Conservation (phyloP, 129 eudicot species). For the Calendula officinalis region DNA sequence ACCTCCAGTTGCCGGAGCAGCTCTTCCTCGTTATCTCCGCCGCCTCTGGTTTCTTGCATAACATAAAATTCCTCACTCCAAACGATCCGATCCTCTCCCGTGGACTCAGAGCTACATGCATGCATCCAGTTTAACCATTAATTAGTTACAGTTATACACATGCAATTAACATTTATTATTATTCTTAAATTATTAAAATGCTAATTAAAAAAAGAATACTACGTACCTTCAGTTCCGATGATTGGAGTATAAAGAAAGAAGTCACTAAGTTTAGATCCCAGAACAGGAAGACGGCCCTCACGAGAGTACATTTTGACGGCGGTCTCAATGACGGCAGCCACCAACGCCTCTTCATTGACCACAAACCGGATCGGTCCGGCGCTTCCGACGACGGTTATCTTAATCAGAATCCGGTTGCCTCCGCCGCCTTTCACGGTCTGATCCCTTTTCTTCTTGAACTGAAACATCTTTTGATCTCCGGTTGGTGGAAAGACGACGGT, state of each 20-base stretch:
- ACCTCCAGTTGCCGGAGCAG: constrained; percentile 50
- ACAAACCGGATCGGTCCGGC: constrained; percentile 33
- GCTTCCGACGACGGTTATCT: constrained; percentile 27
- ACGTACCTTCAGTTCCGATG: constrained; percentile 63
- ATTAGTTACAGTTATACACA: background rate
- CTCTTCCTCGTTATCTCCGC: constrained; percentile 35
- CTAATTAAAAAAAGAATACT: background rate
- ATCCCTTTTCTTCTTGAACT: constrained; percentile 22
- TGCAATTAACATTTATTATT: background rate
- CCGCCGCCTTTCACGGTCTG: background rate
- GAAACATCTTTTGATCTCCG: background rate
- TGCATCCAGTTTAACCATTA: background rate
- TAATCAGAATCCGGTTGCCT: constrained; percentile 19
- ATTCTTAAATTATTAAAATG: too few species aligned
- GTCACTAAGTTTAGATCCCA: constrained; percentile 48
- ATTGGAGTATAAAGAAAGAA: constrained; percentile 72
- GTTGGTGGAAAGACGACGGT: background rate
- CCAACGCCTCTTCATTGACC: constrained; percentile 24
- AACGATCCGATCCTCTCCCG: constrained; percentile 73
- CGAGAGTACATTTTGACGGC: constrained; percentile 35
- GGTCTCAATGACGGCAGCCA: constrained; percentile 24
- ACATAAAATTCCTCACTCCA: constrained; percentile 69
- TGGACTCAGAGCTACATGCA: constrained; percentile 60
- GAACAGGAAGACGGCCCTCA: constrained; percentile 36
- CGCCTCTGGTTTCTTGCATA: constrained; percentile 67